These are phyloP conservation scores for Emergomyces africanus DNA, from an alignment of 2,329 filamentous ascomycete species.

Conservation along the genomic window DNA sequence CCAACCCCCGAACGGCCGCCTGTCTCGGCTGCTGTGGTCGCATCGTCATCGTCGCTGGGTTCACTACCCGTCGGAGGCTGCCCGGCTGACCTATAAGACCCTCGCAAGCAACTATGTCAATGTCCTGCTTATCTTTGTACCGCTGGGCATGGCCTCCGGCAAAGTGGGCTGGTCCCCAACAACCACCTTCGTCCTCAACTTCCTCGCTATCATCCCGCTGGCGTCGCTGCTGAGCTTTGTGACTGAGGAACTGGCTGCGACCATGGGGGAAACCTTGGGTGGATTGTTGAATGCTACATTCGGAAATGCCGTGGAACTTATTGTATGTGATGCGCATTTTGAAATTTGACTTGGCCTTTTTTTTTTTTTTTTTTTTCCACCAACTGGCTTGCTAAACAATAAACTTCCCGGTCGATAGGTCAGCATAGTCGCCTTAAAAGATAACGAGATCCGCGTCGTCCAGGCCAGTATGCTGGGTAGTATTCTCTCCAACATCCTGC, in stretches of 20 bases:
- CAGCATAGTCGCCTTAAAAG: constrained; percentile 76
- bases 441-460: constrained; percentile 87
- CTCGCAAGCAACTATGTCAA: constrained; percentile 44
- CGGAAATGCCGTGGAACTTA: constrained; percentile 53
- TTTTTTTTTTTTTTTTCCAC: too few relatives aligned
- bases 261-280: constrained; percentile 49
- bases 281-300: constrained; percentile 55
- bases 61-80: constrained; percentile 26
- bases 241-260: constrained; percentile 49
- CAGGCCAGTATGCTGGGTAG: constrained; percentile 95
- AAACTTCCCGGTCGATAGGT: constrained; percentile 43
- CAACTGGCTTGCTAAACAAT: not conserved
- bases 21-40: constrained; percentile 10
- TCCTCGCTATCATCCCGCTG: constrained; percentile 51
- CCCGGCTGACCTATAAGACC: constrained; percentile 31
- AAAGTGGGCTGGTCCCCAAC: constrained; percentile 45
- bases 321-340: constrained; percentile 43
- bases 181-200: constrained; percentile 49
- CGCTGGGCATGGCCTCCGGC: constrained; percentile 50
- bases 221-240: constrained; percentile 51
- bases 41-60: constrained; percentile 26
- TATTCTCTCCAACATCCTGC: constrained; percentile 84
- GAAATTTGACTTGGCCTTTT: too few relatives aligned
- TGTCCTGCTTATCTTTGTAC: constrained; percentile 51
- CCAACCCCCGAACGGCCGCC: not conserved